Base-by-base conservation (phyloP, 306 rosid genomes). In the Herpetospermum pedunculosum region DNA sequence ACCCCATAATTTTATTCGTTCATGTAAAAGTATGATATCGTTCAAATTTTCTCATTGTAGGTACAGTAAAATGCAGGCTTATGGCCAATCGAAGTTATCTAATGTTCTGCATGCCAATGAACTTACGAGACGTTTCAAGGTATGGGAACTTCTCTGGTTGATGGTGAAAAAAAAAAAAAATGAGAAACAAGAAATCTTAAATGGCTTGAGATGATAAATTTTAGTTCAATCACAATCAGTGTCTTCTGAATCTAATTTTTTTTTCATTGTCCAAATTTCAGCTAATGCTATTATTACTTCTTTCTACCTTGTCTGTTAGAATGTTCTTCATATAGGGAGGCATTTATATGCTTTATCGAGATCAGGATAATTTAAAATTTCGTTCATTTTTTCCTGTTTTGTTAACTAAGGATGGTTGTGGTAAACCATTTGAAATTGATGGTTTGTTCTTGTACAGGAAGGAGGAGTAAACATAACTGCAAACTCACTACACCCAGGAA, bases 41-140 rank as follows among this genome's bases (percentile, higher is more conserved):
- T 63, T 44, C n/a, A 72, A 9, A 28, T 34, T 52, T 60, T 35
- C 49, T 69, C 18, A 46, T 53, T 77, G 77, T 87, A 93, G 98
- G 80, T 93, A 89, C 84, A 80, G 15, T 69, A 85, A 82, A 43
- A 77, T 83, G 74, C 50, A 74, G 37, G 99, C 99, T 52, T 94
- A 94, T 76, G 97, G 97, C 77, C 97, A 91, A 57, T 89, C 99
- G 54, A 94, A 94, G 88, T 89, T 94, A 68, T 91, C 96, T 49
- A 94, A 94, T 75, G 58, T 91, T 72, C 85, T 94, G 83, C 97
- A 91, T 77, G 90, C 96, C 62, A 94, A 89, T 41, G 95, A 94
- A 82, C 96, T 94, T 60, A 15, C 97, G 35, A 84, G 82, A 81
- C 79, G 43, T 28, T 34, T 88, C 21, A 94, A 89, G 89, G 97